A percentile compares a stretch with the other conserved stretches of the same genome.
phyloP scores from a whole-genome alignment of 495 filamentous ascomycete genomes.

The Evansstolkia leycettana region DNA sequence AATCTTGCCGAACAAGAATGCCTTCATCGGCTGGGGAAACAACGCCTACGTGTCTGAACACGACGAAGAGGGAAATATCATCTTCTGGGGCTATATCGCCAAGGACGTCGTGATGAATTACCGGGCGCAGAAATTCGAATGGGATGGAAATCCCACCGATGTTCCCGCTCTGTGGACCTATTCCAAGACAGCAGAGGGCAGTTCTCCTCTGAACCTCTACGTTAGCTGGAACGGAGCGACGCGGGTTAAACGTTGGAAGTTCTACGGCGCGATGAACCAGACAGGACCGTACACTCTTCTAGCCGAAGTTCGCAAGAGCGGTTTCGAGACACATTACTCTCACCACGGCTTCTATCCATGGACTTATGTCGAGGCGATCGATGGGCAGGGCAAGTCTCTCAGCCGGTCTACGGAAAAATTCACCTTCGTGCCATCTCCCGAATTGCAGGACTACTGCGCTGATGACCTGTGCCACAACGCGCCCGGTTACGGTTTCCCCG shows the following conservation, averaged over 20 bases:
- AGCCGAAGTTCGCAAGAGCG: conserved; percentile 19
- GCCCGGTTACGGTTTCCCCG: conserved; percentile 21
- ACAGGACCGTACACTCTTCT: conserved; percentile 21
- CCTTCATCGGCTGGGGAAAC: conserved; percentile 50
- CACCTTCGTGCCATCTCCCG: conserved; percentile 29
- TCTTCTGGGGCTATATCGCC: conserved; percentile 34
- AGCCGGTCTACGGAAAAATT: conserved; percentile 23
- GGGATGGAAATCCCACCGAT: conserved; percentile 31
- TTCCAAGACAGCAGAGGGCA: conserved; percentile 14
- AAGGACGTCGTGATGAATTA: conserved; percentile 30
- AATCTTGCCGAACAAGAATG: conserved; percentile 40
- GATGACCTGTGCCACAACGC: conserved; percentile 22
- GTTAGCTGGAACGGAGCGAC: conserved; percentile 40
- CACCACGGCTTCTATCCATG: conserved; percentile 20
- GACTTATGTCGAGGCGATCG: conserved; percentile 25
- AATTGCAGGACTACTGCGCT: conserved; percentile 24
- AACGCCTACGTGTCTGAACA: conserved; percentile 47
- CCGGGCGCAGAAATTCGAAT: conserved; percentile 31
- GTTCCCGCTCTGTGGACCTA: conserved; percentile 34
- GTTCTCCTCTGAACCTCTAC: conserved; percentile 26
- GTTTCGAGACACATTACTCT: conserved; percentile 29
- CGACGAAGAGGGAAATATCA: conserved; percentile 36
- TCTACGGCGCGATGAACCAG: conserved; percentile 24
- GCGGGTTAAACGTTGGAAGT: conserved; percentile 26
- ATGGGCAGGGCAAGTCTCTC: conserved; percentile 19